Base-by-base conservation (phyloP, 352 stramenopile genomes). In the Phytophthora sp. region DNA sequence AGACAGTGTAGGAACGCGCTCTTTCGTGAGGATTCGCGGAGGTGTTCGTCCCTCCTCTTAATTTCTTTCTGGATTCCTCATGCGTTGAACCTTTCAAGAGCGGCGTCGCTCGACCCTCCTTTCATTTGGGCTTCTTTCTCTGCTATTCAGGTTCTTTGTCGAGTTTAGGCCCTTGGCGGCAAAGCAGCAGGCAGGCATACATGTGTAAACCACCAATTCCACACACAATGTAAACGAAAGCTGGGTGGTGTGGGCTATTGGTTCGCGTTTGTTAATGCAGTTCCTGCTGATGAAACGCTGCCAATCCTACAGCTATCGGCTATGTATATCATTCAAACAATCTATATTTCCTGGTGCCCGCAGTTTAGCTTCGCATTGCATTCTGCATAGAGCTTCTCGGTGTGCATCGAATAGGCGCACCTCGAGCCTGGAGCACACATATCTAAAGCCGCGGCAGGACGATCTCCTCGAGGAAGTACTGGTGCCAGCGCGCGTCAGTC, bases 401-500 rank as follows among this genome's bases (percentile, higher is more conserved):
- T n/a, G n/a, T n/a, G n/a, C n/a, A n/a, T n/a, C n/a, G n/a, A n/a
- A n/a, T 33, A 33, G 7, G 29, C 33, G 33, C 36, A 24, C n/a
- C n/a, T 24, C 16, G 15, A 44, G 6, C 36, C 36, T 23, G 16
- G 36, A 44, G 36, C 23, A 42, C 29, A 18, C 51, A 4, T 51
- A 66, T 73, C 58, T 83, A 82, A 36, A 89, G 41, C 12, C 68
- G 54, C 16, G 84, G 79, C 21, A 89, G 63, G 38, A 84, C 77
- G 35, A 93, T 73, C n/a, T 69, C 74, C 59, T 94, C 76, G 38
- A 97, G 66, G 76, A 98, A 99, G 69, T 98, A 98, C 57, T 92
- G 76, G 73, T 99, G 95, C 96, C 96, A 99, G 42, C 91, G 80
- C 54, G 90, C 70, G 69, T 98, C 95, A n/a, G 80, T 66, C 31